Base-by-base conservation (phyloP, 2,329 filamentous ascomycete genomes). In the Leptographium procerum region DNA sequence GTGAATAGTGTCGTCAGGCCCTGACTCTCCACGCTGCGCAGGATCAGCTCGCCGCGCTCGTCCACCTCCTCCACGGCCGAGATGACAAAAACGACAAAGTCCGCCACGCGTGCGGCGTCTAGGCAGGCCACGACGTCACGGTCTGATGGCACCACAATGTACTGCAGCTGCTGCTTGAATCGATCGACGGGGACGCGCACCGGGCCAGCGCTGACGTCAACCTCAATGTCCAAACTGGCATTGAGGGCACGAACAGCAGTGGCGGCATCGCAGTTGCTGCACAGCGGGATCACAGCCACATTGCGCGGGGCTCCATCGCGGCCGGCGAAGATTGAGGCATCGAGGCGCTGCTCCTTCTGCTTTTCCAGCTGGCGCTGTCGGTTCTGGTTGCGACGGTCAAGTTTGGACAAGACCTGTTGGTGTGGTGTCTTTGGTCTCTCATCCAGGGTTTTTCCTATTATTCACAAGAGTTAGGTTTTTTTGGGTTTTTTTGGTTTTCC, bases 331-430 rank as follows among this genome's bases (percentile, higher is more conserved):
- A 99, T 77, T 43, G 84, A 89, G 0, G 82, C 85, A 56, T 90
- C 87, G 65, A 88, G 87, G 53, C 87, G 79, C 68, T 94, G 88
- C 66, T 94, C 90, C 68, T 85, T 85, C 68, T 91, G 85, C 73
- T 97, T 96, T 65, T 85, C 79, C 62, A 88, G 76, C 67, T 92
- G 88, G 71, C 87, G 85, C 77, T 99, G 94, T 72, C 92, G 92
- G 65, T 90, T 89, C 76, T 95, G 90, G 72, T 99, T 97, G 66
- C 90, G 86, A 61, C 94, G 87, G 73, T 96, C 91, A 71, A 99
- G 82, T 74, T 97, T 99, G 60, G 91, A 95, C 89, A 96, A 92
- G 74, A 96, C 84, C 75, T 96, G 90, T 71, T 99, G 94, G 71
- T 96, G 90, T 58, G 89, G 89, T 19, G 92, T 96, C 72, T 89